These are phyloP conservation scores for Fusarium sp. DNA, from an alignment of 2,329 filamentous ascomycete genomes.

Conservation along the genomic window DNA sequence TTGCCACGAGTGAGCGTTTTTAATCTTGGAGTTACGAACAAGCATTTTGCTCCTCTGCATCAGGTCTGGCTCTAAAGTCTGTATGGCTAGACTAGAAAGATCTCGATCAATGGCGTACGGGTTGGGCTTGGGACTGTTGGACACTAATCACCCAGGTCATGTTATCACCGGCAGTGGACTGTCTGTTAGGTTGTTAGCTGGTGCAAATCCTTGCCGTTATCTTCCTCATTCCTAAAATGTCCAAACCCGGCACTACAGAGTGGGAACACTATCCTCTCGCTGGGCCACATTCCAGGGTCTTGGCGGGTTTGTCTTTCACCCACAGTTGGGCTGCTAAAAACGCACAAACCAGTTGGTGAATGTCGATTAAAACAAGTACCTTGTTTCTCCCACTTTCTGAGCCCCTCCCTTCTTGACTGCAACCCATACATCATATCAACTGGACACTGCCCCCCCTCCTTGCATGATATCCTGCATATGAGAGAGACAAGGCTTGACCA, in stretches of 20 bases:
- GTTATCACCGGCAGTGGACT: neutral
- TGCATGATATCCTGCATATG: conserved; percentile 18
- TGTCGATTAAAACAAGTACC: conserved; percentile 11
- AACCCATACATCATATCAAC: neutral
- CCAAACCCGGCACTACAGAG: conserved; percentile 19
- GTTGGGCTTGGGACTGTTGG: neutral
- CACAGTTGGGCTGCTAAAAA: neutral
- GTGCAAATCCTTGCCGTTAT: conserved; percentile 13
- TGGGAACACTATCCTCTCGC: neutral
- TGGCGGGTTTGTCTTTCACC: neutral
- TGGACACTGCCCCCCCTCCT: neutral
- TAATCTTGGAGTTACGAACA: conserved; percentile 5
- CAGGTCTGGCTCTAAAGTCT: neutral
- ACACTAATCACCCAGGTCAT: neutral
- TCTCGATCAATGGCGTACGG: conserved; percentile 1
- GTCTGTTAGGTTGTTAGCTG: neutral
- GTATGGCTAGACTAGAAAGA: neutral
- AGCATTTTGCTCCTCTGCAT: conserved; percentile 4
- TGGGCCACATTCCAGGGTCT: conserved; percentile 19
- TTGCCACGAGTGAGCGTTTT: neutral
- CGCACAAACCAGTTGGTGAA: neutral
- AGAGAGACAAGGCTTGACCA: neutral
- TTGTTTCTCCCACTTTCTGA: conserved; percentile 4
- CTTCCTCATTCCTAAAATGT: conserved; percentile 25
- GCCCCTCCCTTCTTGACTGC: neutral